Base-by-base conservation (phyloP, 352 stramenopile species). In the Thalassiosira exigua region DNA sequence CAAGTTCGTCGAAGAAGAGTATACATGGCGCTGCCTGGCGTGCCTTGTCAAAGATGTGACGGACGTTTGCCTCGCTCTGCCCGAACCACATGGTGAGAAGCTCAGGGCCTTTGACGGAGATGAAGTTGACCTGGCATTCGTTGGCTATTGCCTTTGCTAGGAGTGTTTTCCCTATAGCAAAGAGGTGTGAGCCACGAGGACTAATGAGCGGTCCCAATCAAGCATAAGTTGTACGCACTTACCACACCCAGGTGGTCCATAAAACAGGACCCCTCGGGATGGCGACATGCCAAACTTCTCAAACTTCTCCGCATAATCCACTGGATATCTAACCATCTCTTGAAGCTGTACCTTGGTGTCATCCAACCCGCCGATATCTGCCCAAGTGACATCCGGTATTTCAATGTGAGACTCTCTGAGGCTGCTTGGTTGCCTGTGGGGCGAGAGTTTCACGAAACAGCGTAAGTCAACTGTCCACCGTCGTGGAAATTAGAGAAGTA, bases 51-150 rank as follows among this genome's bases (percentile, higher is more conserved):
- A 99, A 99, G 22, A 99, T 92, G 73, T 99, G 96, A 77, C 97
- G 96, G 21, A 99, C 96, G 81, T 98, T 98, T 17, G 95, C 95
- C 82, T 99, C 97, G 22, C 93, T 98, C 86, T 99, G 97, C 87
- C 97, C 97, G 72, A 99, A 99, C 96, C 97, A 99, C 97, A 99
- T 99, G 39, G 96, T 99, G 69, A 99, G 83, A 27, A 99, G 92
- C 87, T 99, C 97, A n/a, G 97, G 97, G 39, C 96, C 97, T 92
- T 99, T 99, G 46, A 99, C 96, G 19, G 94, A 98, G 72, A 99
- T 99, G 81, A 99, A 99, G 89, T 99, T 99, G 33, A 96, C 96
- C 73, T 98, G 96, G 89, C 97, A 99, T 86, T 99, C 97, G 87
- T 99, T 99, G 24, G 97, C 97, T 19, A 99, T 96, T 42, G 97